Evolutionary conservation across 139 green algal species (phyloP).

Genomic region (Diplosphaera chodatii): DNA sequence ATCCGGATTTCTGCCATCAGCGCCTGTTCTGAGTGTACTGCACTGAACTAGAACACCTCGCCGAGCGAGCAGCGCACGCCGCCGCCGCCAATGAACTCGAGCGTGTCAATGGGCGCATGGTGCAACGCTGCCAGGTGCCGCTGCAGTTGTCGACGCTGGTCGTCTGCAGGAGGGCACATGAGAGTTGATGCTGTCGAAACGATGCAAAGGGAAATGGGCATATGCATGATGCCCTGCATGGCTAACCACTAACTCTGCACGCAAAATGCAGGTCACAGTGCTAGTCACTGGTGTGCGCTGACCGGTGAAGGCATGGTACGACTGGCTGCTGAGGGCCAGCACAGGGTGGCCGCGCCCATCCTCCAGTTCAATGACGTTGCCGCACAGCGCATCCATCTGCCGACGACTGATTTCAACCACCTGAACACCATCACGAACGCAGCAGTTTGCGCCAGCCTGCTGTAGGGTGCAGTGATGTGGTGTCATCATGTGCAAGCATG

Average conservation of each 20-base stretch:
- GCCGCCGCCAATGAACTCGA: slow-evolving; percentile 88
- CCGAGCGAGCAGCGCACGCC: slow-evolving; percentile 86
- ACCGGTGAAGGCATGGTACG: slow-evolving; percentile 89
- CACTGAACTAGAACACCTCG: slow-evolving; percentile 93
- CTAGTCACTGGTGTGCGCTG: too few relatives aligned
- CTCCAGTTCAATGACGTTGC: slow-evolving; percentile 90
- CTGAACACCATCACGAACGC: slow-evolving; percentile 9
- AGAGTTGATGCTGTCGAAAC: too few relatives aligned
- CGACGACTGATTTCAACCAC: slow-evolving; percentile 81
- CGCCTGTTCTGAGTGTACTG: too few relatives aligned
- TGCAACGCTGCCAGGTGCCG: slow-evolving; percentile 71
- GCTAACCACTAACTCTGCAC: too few relatives aligned
- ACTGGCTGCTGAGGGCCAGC: slow-evolving; percentile 76
- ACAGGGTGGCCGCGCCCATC: slow-evolving; percentile 73
- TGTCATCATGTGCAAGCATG: too few relatives aligned
- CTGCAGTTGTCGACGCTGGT: slow-evolving; percentile 58
- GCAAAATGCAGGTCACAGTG: too few relatives aligned
- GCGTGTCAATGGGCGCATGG: slow-evolving; percentile 85
- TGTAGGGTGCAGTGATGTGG: too few relatives aligned
- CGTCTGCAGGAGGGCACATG: too few relatives aligned
- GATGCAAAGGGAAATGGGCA: too few relatives aligned
- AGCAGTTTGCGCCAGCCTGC: too few relatives aligned
- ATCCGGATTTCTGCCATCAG: too few relatives aligned
- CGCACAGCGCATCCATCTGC: slow-evolving; percentile 86
- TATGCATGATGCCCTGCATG: too few relatives aligned